These are phyloP conservation scores for Nigrospora oryzae DNA, from an alignment of 2,329 filamentous ascomycete species.

Conservation along the genomic window DNA sequence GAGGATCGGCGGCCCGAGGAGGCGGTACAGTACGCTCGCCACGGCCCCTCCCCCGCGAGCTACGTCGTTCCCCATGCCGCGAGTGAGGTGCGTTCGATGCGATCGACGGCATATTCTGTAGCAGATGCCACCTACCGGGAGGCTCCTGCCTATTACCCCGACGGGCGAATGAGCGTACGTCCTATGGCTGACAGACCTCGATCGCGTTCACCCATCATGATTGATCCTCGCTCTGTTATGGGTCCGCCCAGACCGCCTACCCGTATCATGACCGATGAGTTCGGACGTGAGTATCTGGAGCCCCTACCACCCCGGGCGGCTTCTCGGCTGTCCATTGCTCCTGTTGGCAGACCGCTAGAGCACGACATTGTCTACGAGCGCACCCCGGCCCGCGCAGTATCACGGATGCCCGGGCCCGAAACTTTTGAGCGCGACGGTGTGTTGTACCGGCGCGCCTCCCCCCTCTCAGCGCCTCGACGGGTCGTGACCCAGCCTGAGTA, in stretches of 20 bases:
- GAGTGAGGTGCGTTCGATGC: conserved; percentile 26
- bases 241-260: conserved; percentile 44
- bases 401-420: conserved; percentile 37
- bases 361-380: conserved; percentile 60
- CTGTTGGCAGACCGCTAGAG: conserved; percentile 32
- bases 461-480: conserved; percentile 41
- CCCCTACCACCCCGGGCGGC: conserved; percentile 33
- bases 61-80: conserved; percentile 27
- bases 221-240: conserved; percentile 39
- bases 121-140: conserved; percentile 32
- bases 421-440: conserved; percentile 40
- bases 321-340: conserved; percentile 42
- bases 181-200: conserved; percentile 38
- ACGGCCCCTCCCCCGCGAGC: conserved; percentile 25
- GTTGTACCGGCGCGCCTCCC: conserved; percentile 42
- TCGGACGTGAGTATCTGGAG: conserved; percentile 69
- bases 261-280: conserved; percentile 73
- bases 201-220: conserved; percentile 37
- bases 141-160: conserved; percentile 32
- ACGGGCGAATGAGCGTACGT: conserved; percentile 38
- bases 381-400: conserved; percentile 39
- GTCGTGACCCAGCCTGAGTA: conserved; percentile 57
- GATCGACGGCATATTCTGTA: conserved; percentile 32
- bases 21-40: conserved; percentile 25
- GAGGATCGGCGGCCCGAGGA: conserved; percentile 21